Base-by-base conservation (phyloP, 192 early-diverging fungal genomes). In the Coemansia guatemalensis region DNA sequence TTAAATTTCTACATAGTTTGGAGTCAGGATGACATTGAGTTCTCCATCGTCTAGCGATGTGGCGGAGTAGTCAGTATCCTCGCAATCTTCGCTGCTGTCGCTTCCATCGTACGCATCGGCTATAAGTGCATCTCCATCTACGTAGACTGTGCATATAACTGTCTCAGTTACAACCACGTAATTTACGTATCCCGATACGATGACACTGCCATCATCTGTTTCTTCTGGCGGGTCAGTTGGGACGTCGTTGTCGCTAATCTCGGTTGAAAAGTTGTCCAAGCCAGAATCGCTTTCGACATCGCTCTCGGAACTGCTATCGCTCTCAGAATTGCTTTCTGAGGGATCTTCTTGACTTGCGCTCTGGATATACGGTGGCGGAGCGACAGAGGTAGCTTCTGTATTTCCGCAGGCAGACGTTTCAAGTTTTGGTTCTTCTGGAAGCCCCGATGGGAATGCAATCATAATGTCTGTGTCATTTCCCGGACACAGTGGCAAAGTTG, bases 371-470 rank as follows among this genome's bases (percentile, higher is more conserved):
- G 71, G 68, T 9, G 77, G 77, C 4, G 57, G 53, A 3, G 44
- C 26, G 3, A 80, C 48, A 17, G 58, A 30, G 6, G 68, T 59
- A 1, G 77, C 77, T 18, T 64, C 53, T 0, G 77, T 80, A 8
- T 48, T 59, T 4, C 77, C 68, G 20, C 77, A 80, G 1, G 68
- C 71, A 1, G 23, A 49, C 0, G 53, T 49, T 0, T 70, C 48
- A 2, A 69, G 47, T 68, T 71, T 74, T n/a, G 71, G 60, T 5
- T 44, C 58, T 1, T 9, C 24, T 0, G 75, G 75, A 41, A 78
- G 29, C 2, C 77, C 77, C 1, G 55, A 25, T 4, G 77, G 77
- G 41, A 80, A 80, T 3, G 77, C 77, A 62, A 80, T 80, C 0
- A 33, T 48, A 18, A 74, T 56, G 7, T 65, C 68, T 4, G 72